Evolutionary conservation across 441 rosid genomes (phyloP).

Genomic region (Aleurites moluccanus): DNA sequence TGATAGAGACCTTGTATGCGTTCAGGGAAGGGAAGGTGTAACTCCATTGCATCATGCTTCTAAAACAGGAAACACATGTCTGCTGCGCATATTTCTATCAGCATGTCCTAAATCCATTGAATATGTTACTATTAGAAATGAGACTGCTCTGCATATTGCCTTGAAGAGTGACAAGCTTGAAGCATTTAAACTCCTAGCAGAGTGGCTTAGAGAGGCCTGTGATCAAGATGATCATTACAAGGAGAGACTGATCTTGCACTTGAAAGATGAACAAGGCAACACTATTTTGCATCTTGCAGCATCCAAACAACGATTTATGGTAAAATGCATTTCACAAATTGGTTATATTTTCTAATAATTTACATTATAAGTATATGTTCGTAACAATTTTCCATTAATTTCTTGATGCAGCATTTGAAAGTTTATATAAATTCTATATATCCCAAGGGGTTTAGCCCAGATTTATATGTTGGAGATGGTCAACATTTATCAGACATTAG

Average conservation of each 20-base stretch:
- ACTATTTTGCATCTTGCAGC: slow-evolving; percentile 11
- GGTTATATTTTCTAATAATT: background rate
- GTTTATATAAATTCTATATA: too few relatives aligned
- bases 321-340: background rate
- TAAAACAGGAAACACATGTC: slow-evolving; percentile 19
- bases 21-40: slow-evolving; percentile 34
- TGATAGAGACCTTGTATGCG: slow-evolving; percentile 28
- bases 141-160: slow-evolving; percentile 35
- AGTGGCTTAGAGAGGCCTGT: background rate
- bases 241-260: background rate
- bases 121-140: slow-evolving; percentile 27
- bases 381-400: too few relatives aligned
- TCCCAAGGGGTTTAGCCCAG: too few relatives aligned
- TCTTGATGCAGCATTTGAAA: too few relatives aligned
- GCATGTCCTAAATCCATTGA: slow-evolving; percentile 30
- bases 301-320: background rate
- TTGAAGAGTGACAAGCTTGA: background rate
- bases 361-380: background rate
- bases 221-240: background rate
- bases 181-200: background rate
- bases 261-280: background rate
- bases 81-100: slow-evolving; percentile 24
- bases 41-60: slow-evolving; percentile 35
- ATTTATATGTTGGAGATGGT: too few relatives aligned
- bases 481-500: too few relatives aligned